Percentiles rank a stretch among this genome's conserved stretches.
Conservation (phyloP, 129 eudicot genomes). For the Lonicera japonica region DNA sequence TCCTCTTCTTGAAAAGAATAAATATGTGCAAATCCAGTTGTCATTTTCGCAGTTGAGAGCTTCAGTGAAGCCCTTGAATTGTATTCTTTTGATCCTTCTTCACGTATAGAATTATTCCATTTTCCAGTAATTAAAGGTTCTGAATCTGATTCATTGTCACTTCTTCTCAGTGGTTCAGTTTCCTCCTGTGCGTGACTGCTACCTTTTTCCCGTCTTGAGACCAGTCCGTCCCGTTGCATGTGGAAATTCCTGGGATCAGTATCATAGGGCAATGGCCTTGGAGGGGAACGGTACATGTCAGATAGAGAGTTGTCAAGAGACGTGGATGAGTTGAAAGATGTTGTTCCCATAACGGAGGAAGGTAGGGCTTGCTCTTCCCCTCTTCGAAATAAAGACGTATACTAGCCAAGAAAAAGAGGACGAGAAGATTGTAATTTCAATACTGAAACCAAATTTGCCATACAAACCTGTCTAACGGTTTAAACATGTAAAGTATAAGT, state of each 20-base stretch:
- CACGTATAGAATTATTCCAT: slow-evolving; percentile 62
- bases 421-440: slow-evolving; percentile 7
- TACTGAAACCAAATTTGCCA: not conserved
- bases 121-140: slow-evolving; percentile 60
- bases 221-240: slow-evolving; percentile 75
- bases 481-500: no score
- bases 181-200: slow-evolving; percentile 86
- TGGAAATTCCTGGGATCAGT: slow-evolving; percentile 77
- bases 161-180: slow-evolving; percentile 76
- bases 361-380: slow-evolving; percentile 67
- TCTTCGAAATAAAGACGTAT: slow-evolving; percentile 77
- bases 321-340: slow-evolving; percentile 57
- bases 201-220: slow-evolving; percentile 89
- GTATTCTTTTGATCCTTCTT: slow-evolving; percentile 59
- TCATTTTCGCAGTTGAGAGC: slow-evolving; percentile 47
- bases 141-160: slow-evolving; percentile 60
- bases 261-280: slow-evolving; percentile 96
- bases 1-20: slow-evolving; percentile 79
- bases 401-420: slow-evolving; percentile 47
- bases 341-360: slow-evolving; percentile 70
- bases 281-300: slow-evolving; percentile 81
- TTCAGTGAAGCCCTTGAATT: slow-evolving; percentile 53
- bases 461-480: no score
- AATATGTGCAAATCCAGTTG: slow-evolving; percentile 60
- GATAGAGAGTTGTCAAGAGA: slow-evolving; percentile 74